Percentiles rank a stretch among this genome's conserved stretches.
Conservation (phyloP, 306 rosid species). For the Gastrolobium bilobum region DNA sequence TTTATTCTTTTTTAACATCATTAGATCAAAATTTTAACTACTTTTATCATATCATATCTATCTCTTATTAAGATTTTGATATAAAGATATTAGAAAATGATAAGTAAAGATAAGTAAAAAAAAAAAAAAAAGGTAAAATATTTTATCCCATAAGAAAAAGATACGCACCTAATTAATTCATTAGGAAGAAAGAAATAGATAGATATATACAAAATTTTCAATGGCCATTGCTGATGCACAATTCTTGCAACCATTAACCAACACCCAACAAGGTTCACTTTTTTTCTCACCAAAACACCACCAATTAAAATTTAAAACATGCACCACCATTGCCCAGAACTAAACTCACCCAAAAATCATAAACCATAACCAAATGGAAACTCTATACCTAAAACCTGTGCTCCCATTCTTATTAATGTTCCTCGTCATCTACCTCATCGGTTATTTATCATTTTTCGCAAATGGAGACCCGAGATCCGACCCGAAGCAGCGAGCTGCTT, state of each 20-base stretch:
- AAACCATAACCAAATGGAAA: not conserved
- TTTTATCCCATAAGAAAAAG: too few species aligned
- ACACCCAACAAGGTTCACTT: not conserved
- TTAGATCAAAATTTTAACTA: too few species aligned
- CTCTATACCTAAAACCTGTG: slow-evolving; percentile 11
- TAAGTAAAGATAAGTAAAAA: too few species aligned
- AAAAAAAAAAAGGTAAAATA: too few species aligned
- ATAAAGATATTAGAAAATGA: too few species aligned
- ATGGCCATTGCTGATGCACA: not conserved
- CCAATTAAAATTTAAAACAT: not conserved
- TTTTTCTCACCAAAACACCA: not conserved
- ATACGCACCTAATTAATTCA: too few species aligned
- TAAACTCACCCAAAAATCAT: not conserved
- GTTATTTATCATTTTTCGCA: slow-evolving; percentile 66
- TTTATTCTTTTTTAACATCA: too few species aligned
- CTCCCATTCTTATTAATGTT: slow-evolving; percentile 56
- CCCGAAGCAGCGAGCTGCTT: slow-evolving; percentile 79
- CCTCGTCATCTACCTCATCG: slow-evolving; percentile 57
- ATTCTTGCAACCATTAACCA: not conserved
- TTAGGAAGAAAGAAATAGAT: too few species aligned
- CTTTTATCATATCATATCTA: too few species aligned
- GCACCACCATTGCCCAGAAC: not conserved
- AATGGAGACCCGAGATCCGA: slow-evolving; percentile 76
- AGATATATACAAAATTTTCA: too few species aligned
- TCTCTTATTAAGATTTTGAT: too few species aligned